Evolutionary conservation across 140 eudicot species (phyloP).

Genomic region (Stevia rebaudiana): DNA sequence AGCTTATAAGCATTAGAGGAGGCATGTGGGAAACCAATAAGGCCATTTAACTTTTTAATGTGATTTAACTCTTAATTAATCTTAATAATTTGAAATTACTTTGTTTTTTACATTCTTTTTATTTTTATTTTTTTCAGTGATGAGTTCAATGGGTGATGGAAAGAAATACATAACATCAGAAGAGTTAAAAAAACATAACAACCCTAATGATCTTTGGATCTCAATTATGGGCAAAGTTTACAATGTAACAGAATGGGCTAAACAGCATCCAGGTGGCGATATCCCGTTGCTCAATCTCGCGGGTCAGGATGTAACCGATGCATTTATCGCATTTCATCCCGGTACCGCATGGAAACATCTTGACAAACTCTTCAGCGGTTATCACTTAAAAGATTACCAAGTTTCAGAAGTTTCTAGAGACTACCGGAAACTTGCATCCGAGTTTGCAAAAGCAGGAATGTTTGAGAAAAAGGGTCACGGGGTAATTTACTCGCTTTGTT

Average conservation of each 20-base stretch:
- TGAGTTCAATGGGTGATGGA: constrained; percentile 32
- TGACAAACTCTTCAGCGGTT: constrained; percentile 65
- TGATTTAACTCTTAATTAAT: neutral
- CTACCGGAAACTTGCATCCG: constrained; percentile 61
- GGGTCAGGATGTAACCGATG: constrained; percentile 92
- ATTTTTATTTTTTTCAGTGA: constrained; percentile 28
- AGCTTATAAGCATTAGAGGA: neutral
- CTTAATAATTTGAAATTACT: neutral
- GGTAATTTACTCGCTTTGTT: constrained; percentile 44
- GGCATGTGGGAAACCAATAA: neutral
- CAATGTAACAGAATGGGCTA: constrained; percentile 78
- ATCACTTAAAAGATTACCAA: constrained; percentile 50
- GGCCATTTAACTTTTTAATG: constrained; percentile 5
- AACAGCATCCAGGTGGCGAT: constrained; percentile 89
- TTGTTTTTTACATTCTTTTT: neutral
- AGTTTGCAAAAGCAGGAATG: constrained; percentile 64
- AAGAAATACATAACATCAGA: constrained; percentile 70
- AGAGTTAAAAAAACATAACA: constrained; percentile 67
- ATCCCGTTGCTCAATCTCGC: constrained; percentile 51
- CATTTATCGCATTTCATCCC: constrained; percentile 92
- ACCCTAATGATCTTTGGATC: constrained; percentile 65
- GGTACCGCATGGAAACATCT: constrained; percentile 74
- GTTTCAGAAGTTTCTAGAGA: constrained; percentile 78
- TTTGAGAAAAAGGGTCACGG: constrained; percentile 87
- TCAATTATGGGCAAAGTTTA: constrained; percentile 84